phyloP scores from a whole-genome alignment of 2,329 filamentous ascomycete species.

The Colletotrichum aenigma region DNA sequence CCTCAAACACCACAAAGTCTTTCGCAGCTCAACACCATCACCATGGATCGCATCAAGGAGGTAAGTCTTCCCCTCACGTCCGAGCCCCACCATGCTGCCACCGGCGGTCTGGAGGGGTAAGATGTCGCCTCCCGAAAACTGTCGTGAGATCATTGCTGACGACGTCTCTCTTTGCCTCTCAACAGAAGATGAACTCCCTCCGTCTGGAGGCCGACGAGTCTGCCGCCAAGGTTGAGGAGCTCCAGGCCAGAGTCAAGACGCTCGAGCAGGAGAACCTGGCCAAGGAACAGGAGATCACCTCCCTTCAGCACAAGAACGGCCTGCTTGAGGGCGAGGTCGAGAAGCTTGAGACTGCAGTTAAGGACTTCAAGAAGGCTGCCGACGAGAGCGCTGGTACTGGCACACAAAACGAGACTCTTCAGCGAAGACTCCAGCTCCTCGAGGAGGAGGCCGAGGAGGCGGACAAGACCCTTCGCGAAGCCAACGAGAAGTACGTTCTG shows the following conservation, averaged over 20 bases:
- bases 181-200: conserved; percentile 92
- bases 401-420: conserved; percentile 89
- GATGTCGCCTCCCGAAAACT: background rate
- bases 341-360: conserved; percentile 84
- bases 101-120: conserved; percentile 24
- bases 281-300: conserved; percentile 98
- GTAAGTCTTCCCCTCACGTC: conserved; percentile 59
- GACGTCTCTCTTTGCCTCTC: background rate
- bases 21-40: conserved; percentile 23
- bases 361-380: conserved; percentile 86
- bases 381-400: conserved; percentile 83
- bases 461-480: conserved; percentile 94
- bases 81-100: conserved; percentile 24
- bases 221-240: conserved; percentile 81
- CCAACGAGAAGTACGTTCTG: conserved; percentile 91
- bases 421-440: conserved; percentile 90
- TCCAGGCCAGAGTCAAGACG: conserved; percentile 83
- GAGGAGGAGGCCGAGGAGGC: conserved; percentile 98
- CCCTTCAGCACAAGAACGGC: conserved; percentile 92
- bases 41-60: conserved; percentile 90
- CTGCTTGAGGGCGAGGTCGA: conserved; percentile 90
- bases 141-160: conserved; percentile 19
- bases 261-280: conserved; percentile 94
- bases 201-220: conserved; percentile 92
- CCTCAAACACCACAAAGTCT: conserved; percentile 28